A percentile compares a stretch with the other conserved stretches of the same genome.
phyloP scores from a whole-genome alignment of 2,329 filamentous ascomycete species.

The Macrophomina tecta region DNA sequence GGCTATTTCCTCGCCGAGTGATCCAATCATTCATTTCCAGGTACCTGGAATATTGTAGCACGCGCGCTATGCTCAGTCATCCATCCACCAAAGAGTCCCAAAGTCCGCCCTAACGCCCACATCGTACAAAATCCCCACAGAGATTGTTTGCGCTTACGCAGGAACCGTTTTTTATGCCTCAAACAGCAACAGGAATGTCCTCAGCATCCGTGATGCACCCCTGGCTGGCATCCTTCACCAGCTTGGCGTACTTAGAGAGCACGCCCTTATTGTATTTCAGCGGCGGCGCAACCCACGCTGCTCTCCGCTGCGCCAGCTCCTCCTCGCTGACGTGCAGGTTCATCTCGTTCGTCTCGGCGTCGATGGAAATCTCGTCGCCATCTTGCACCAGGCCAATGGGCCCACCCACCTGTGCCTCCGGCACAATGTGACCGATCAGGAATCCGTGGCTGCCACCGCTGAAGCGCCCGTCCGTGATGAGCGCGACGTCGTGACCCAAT shows the following conservation, averaged over 20 bases:
- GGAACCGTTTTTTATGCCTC: constrained; percentile 1
- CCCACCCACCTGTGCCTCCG: constrained; percentile 84
- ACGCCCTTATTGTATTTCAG: constrained; percentile 65
- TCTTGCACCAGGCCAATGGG: constrained; percentile 84
- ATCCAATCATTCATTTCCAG: constrained; percentile 27
- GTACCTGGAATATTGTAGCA: constrained; percentile 1
- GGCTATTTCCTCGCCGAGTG: constrained; percentile 26
- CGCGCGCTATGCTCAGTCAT: constrained; percentile 4
- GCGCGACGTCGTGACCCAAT: constrained; percentile 73
- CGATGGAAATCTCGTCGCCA: constrained; percentile 81
- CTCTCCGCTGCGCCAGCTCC: constrained; percentile 61
- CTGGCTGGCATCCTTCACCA: constrained; percentile 63
- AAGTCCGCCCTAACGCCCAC: constrained; percentile 21
- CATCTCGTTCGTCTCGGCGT: constrained; percentile 73
- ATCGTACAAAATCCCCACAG: constrained; percentile 22
- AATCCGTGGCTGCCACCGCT: constrained; percentile 85
- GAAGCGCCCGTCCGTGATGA: constrained; percentile 78
- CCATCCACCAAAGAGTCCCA: constrained; percentile 12
- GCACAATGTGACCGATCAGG: constrained; percentile 85
- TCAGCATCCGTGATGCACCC: constrained; percentile 63
- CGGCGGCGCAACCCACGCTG: constrained; percentile 59
- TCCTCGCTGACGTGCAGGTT: constrained; percentile 70
- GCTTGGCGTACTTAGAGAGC: constrained; percentile 63
- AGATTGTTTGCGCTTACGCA: neutral
- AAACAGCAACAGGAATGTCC: constrained; percentile 15